Conservation (phyloP, 331 rosid genomes). For the Malus hybrid region DNA sequence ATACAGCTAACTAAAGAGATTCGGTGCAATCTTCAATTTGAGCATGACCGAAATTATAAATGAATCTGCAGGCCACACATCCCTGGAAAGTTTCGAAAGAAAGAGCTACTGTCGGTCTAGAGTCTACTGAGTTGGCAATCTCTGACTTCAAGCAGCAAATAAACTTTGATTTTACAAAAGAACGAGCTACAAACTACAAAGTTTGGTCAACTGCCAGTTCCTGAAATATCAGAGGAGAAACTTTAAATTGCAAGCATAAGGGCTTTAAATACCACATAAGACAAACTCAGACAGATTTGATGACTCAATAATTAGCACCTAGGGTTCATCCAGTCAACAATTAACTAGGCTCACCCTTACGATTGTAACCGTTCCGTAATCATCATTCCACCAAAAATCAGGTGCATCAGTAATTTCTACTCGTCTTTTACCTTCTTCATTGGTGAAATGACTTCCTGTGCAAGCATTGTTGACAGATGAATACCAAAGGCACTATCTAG, state of each 20-base stretch:
- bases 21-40: conserved; percentile 24
- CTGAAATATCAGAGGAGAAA: conserved; percentile 29
- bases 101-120: background rate
- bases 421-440: background rate
- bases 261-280: background rate
- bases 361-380: background rate
- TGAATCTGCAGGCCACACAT: conserved; percentile 27
- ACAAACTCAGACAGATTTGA: background rate
- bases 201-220: conserved; percentile 49
- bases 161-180: background rate
- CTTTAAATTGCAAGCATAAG: conserved; percentile 13
- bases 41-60: conserved; percentile 9
- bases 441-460: background rate
- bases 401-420: background rate
- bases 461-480: background rate
- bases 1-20: background rate
- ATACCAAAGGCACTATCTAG: background rate
- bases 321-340: conserved; percentile 1
- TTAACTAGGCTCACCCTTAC: background rate
- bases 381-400: background rate
- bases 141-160: conserved; percentile 13
- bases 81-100: background rate
- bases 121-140: conserved; percentile 21
- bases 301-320: background rate
- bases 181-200: conserved; percentile 32